Conservation (phyloP, 2,329 filamentous ascomycete genomes). For the Diaporthe citriasiana region DNA sequence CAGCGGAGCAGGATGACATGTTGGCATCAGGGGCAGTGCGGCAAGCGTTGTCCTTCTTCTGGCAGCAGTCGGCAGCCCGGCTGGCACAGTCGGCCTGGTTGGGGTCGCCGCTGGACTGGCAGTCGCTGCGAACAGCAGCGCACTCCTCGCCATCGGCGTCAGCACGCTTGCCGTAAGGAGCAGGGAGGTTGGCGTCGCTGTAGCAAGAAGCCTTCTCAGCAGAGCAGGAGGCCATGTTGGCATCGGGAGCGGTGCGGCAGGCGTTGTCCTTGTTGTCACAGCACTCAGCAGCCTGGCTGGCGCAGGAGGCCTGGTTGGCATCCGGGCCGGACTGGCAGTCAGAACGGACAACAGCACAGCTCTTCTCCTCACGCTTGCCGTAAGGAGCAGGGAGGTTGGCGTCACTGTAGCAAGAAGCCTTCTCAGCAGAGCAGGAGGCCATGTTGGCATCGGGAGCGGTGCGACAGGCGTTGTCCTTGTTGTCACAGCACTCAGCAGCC, state of each 20-base stretch:
- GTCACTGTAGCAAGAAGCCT: constrained; percentile 10
- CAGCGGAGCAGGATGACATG: constrained; percentile 4
- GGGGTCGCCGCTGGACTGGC: neutral
- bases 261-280: constrained; percentile 15
- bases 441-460: neutral
- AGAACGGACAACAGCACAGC: constrained; percentile 14
- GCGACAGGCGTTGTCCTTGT: constrained; percentile 17
- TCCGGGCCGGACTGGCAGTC: neutral
- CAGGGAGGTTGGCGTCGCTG: neutral
- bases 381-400: constrained; percentile 9
- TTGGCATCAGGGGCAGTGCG: constrained; percentile 17
- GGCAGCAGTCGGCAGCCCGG: constrained; percentile 19
- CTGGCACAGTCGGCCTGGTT: constrained; percentile 1
- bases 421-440: constrained; percentile 20
- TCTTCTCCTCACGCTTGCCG: constrained; percentile 20
- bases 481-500: constrained; percentile 15
- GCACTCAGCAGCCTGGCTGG: neutral
- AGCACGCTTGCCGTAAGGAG: constrained; percentile 28
- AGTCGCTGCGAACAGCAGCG: neutral
- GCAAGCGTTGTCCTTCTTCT: neutral
- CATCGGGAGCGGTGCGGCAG: constrained; percentile 1
- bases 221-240: constrained; percentile 20
- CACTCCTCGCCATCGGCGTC: constrained; percentile 22
- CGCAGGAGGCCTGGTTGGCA: constrained; percentile 12
- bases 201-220: constrained; percentile 23